Conservation (phyloP, 495 filamentous ascomycete genomes). For the Hypoxylon subgilvum region DNA sequence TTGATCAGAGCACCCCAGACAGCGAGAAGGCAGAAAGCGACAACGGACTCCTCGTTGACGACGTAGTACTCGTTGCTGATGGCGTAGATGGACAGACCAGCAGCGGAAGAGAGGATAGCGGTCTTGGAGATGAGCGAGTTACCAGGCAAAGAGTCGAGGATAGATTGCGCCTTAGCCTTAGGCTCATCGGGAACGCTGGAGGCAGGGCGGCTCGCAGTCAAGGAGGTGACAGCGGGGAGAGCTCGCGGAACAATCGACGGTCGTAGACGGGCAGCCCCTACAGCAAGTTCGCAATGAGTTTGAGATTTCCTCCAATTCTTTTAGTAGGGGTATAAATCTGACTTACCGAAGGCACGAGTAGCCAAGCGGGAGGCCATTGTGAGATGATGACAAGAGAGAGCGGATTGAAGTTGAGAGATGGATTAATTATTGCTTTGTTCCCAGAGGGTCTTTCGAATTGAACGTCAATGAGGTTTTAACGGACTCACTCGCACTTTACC, state of each 20-base stretch:
- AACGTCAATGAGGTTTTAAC: constrained; percentile 59
- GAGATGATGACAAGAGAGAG: constrained; percentile 47
- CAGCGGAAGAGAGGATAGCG: constrained; percentile 89
- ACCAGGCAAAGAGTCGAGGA: constrained; percentile 87
- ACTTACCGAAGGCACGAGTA: constrained; percentile 89
- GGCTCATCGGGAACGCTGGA: constrained; percentile 83
- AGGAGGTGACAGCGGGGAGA: constrained; percentile 71
- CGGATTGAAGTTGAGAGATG: constrained; percentile 47
- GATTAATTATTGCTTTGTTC: constrained; percentile 44
- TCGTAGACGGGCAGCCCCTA: constrained; percentile 90
- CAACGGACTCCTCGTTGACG: constrained; percentile 96
- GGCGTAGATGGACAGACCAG: constrained; percentile 88
- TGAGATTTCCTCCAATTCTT: constrained; percentile 19
- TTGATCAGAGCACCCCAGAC: constrained; percentile 88
- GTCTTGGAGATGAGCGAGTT: constrained; percentile 89
- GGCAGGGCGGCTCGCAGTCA: constrained; percentile 66
- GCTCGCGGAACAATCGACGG: constrained; percentile 70
- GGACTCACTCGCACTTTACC: constrained; percentile 34
- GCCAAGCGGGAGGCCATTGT: constrained; percentile 96
- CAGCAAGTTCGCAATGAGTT: constrained; percentile 33
- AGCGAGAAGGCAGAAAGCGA: constrained; percentile 84
- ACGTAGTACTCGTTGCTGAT: constrained; percentile 99
- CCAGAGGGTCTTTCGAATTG: constrained; percentile 45
- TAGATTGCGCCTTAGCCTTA: constrained; percentile 91
- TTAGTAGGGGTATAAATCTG: background rate